Conservation (phyloP, 805 yeast genomes). For the Kuraishia hungarica region DNA sequence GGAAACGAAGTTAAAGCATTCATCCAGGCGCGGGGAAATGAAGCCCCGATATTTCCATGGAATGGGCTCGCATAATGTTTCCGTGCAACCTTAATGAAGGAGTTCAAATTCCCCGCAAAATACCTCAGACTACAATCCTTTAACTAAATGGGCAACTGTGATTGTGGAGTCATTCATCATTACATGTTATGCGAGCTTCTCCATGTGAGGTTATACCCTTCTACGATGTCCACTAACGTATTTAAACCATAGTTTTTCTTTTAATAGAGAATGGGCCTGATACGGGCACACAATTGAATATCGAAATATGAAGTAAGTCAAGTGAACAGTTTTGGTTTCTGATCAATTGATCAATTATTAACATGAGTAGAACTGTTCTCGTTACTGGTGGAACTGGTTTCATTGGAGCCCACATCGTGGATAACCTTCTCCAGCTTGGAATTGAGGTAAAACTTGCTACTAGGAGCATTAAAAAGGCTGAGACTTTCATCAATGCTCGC, state of each 20-base stretch:
- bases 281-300: too few relatives aligned
- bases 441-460: constrained; percentile 17
- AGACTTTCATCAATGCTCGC: constrained; percentile 10
- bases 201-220: too few relatives aligned
- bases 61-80: neutral
- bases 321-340: neutral
- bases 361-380: constrained; percentile 1
- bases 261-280: neutral
- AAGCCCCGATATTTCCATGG: neutral
- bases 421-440: constrained; percentile 4
- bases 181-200: neutral
- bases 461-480: constrained; percentile 12
- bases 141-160: neutral
- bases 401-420: constrained; percentile 6
- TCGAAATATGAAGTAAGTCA: neutral
- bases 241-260: neutral
- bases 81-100: neutral
- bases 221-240: neutral
- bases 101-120: neutral
- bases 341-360: neutral
- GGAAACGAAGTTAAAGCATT: neutral
- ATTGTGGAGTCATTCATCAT: neutral
- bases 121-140: neutral
- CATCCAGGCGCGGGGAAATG: neutral
- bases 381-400: constrained; percentile 6